A percentile compares a stretch with the other conserved stretches of the same genome.
phyloP scores from a whole-genome alignment of 1,284 basidiomycete genomes.

The Violaceomyces palustris region DNA sequence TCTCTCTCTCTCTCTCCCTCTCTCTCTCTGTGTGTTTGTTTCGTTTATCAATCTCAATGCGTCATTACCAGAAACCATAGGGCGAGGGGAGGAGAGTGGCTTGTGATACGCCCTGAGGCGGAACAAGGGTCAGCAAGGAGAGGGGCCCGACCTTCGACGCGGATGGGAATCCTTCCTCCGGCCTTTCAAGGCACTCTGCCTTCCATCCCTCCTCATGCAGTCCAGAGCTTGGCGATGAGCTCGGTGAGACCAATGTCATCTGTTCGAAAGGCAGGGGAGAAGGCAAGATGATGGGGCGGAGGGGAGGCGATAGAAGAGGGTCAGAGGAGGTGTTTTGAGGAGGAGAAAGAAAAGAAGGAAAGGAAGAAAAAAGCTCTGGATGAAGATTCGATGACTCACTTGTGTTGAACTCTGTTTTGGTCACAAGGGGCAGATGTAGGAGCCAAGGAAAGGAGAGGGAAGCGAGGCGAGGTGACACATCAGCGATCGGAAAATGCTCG shows the following conservation, averaged over 20 bases:
- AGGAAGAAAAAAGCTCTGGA: neutral
- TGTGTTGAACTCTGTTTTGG: conserved; percentile 48
- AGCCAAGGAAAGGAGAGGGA: neutral
- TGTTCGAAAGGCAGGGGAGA: too few species aligned
- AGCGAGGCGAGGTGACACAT: neutral
- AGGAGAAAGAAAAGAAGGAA: neutral
- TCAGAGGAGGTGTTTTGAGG: neutral
- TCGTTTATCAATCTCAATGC: too few species aligned
- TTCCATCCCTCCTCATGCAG: too few species aligned
- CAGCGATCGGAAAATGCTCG: neutral
- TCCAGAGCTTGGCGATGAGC: conserved; percentile 65
- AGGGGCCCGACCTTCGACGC: too few species aligned
- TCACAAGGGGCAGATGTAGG: neutral
- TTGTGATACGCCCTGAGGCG: too few species aligned
- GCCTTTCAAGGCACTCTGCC: too few species aligned
- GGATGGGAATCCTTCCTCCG: too few species aligned
- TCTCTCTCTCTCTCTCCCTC: too few species aligned
- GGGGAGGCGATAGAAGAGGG: neutral
- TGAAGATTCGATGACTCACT: conserved; percentile 23
- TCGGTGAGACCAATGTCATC: conserved; percentile 83
- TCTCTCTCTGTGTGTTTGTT: too few species aligned
- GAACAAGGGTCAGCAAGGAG: too few species aligned
- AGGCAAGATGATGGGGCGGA: neutral
- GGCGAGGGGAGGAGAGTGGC: too few species aligned
- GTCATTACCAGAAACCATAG: too few species aligned